A percentile compares a stretch with the other conserved stretches of the same genome.
Evolutionary conservation across 2,329 filamentous ascomycete genomes (phyloP).

Genomic region (Septoria petroselini): DNA sequence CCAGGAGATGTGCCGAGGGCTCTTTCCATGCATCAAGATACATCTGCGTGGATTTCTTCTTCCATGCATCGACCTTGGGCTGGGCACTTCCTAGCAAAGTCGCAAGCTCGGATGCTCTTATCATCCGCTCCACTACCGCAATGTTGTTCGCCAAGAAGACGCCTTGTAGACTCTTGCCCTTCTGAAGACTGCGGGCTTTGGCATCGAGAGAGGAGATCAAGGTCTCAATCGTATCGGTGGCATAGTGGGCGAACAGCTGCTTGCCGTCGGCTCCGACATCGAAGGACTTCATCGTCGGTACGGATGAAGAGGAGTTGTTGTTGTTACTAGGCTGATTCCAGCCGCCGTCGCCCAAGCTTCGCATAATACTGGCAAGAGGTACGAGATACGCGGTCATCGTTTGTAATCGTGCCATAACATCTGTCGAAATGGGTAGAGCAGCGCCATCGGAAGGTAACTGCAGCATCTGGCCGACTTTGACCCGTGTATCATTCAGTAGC

Average conservation of each 20-base stretch:
- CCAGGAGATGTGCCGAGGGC: constrained; percentile 77
- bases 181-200: constrained; percentile 69
- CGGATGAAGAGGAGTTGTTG: constrained; percentile 56
- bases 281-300: constrained; percentile 71
- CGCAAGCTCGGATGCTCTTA: constrained; percentile 74
- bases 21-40: constrained; percentile 90
- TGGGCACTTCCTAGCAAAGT: constrained; percentile 59
- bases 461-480: constrained; percentile 63
- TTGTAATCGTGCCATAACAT: constrained; percentile 82
- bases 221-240: constrained; percentile 80
- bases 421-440: constrained; percentile 71
- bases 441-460: constrained; percentile 74
- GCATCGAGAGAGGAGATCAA: constrained; percentile 72
- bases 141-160: constrained; percentile 91
- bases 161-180: constrained; percentile 73
- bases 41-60: constrained; percentile 76
- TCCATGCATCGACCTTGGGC: constrained; percentile 69
- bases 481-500: constrained; percentile 77
- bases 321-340: constrained; percentile 63
- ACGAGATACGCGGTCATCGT: constrained; percentile 82
- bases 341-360: constrained; percentile 87
- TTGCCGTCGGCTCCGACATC: constrained; percentile 86
- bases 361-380: constrained; percentile 83
- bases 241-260: constrained; percentile 85
- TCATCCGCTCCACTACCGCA: constrained; percentile 77